A percentile compares a stretch with the other conserved stretches of the same genome.
Evolutionary conservation across 345 rosid genomes (phyloP).

Genomic region (Eucalyptus albens): DNA sequence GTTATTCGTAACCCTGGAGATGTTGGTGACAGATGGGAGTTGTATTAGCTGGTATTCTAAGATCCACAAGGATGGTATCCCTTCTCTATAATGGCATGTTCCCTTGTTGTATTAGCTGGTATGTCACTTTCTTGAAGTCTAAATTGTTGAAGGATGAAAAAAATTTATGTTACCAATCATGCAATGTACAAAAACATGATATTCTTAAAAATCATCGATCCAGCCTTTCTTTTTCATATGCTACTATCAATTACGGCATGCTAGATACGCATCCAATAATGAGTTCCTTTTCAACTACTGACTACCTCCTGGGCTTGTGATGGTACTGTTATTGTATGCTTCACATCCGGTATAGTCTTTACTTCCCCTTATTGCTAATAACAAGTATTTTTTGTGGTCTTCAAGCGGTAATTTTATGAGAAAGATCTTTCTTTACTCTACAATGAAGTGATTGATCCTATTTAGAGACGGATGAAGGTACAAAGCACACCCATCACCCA

Average conservation of each 20-base stretch:
- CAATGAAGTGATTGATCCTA: no score
- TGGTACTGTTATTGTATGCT: conserved; percentile 66
- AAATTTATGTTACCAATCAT: not conserved
- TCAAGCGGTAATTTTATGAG: no score
- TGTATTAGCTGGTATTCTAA: conserved; percentile 29
- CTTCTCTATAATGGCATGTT: conserved; percentile 52
- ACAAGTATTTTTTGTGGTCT: not conserved
- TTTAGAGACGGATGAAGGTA: no score
- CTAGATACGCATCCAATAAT: not conserved
- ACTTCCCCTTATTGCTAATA: not conserved
- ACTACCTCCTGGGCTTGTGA: conserved; percentile 47
- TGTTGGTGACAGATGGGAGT: conserved; percentile 55
- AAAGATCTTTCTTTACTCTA: no score
- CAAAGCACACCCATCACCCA: no score
- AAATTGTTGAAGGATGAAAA: no score
- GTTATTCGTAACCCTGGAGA: conserved; percentile 26
- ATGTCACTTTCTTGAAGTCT: no score
- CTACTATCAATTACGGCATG: conserved; percentile 32
- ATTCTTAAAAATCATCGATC: not conserved
- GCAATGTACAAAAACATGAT: not conserved
- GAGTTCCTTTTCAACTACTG: not conserved
- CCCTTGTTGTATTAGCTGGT: not conserved
- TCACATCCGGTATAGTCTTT: conserved; percentile 49
- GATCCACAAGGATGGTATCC: conserved; percentile 9
- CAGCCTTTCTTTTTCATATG: not conserved